Evolutionary conservation across 257 asterid genomes (phyloP).

Genomic region (Solanum chiquidenum): DNA sequence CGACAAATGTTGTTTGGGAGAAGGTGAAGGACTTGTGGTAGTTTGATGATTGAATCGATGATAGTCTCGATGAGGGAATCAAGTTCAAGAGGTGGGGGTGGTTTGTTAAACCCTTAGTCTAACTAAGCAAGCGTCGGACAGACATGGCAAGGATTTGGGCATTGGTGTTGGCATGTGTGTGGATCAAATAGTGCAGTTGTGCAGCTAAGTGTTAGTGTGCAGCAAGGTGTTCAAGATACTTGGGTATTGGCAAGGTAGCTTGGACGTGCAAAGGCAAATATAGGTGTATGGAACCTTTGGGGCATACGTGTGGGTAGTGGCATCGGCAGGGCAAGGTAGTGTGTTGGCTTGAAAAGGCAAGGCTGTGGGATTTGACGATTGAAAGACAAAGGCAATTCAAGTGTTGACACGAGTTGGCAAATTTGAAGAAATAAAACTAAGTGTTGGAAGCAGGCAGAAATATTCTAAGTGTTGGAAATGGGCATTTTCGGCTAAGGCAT

Average conservation of each 20-base stretch:
- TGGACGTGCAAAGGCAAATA: background rate
- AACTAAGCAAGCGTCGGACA: background rate
- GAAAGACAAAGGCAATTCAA: background rate
- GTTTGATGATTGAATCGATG: background rate
- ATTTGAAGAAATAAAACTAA: background rate
- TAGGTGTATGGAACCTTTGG: background rate
- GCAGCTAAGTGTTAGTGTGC: background rate
- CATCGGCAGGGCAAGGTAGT: background rate
- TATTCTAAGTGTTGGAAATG: background rate
- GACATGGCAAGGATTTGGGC: background rate
- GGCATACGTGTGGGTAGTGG: background rate
- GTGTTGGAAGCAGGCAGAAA: background rate
- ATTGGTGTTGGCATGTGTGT: background rate
- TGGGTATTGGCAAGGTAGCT: background rate
- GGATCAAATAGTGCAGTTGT: background rate
- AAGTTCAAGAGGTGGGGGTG: background rate
- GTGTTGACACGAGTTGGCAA: background rate
- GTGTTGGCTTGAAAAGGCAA: background rate
- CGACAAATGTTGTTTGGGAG: background rate
- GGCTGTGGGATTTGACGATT: background rate
- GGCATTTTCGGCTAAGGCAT: background rate
- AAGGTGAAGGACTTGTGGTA: background rate
- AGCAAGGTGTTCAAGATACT: background rate
- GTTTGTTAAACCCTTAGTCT: background rate
- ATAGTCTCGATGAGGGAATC: background rate